Base-by-base conservation (phyloP, 2,329 filamentous ascomycete species). In the Diplodia scrobiculata region DNA sequence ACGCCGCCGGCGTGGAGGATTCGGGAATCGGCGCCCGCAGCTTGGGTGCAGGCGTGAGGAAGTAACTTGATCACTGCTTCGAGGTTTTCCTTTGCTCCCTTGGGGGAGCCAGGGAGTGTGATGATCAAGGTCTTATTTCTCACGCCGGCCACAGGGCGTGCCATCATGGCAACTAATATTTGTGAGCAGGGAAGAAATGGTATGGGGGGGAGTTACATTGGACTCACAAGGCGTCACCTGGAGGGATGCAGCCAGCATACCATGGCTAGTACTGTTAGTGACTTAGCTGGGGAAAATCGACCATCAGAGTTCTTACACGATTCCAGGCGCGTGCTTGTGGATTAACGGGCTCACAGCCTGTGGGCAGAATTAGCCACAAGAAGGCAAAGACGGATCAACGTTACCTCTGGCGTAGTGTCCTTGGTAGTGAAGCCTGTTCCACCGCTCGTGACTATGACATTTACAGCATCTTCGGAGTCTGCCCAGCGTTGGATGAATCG, bases 21-120 rank as follows among this genome's bases (percentile, higher is more conserved):
- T 70, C 95, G 85, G 0, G 95, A 98, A 73, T 96, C 87, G 14
- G 86, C 88, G 0, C 94, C 95, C 0, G 90, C 87, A 32, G 91
- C 91, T 80, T 98, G 94, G 7, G 91, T 80, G 71, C 95, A 99
- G n/a, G 95, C 95, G 78, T 99, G 95, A 0, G 94, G 93, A 5
- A 99, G 80, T n/a, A 94, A 87, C 74, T 92, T 96, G 68, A 99
- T 81, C 6, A 99, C 83, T 1, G 93, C 89, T 73, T 95, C 88
- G 0, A 99, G 84, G 73, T 98, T 99, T 80, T 99, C 95, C 73
- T 88, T 91, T 9, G 95, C 95, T 1, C 93, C 95, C 76, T 98
- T 98, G 0, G 95, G 95, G 0, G 94, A 98, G 1, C 95, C 95
- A 0, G 95, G 95, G 3, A 99, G 81, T 0, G 95, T 99, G 68